Percentiles rank a stretch among this genome's conserved stretches.
phyloP scores from a whole-genome alignment of 179 eudicot genomes.

The Beta lomatogona region DNA sequence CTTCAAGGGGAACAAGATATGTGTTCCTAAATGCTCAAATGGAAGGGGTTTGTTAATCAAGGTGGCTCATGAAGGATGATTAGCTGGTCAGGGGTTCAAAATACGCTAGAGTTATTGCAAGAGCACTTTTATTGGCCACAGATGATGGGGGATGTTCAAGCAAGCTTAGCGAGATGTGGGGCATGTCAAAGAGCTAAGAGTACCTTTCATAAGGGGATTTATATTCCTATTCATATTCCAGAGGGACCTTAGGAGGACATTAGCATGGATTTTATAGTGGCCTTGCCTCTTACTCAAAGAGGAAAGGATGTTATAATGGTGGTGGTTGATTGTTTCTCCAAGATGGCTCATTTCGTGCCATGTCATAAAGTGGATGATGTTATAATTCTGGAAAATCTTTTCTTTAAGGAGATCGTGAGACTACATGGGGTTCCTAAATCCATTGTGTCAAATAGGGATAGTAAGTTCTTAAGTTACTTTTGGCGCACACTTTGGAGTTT shows the following conservation, averaged over 20 bases:
- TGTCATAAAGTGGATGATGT: neutral
- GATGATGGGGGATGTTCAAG: neutral
- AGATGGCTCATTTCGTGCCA: neutral
- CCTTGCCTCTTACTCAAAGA: neutral
- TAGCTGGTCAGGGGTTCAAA: neutral
- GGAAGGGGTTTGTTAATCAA: neutral
- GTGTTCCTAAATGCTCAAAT: neutral
- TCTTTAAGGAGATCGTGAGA: neutral
- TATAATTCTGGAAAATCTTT: neutral
- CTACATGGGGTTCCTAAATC: neutral
- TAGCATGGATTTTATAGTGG: neutral
- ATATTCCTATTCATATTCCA: neutral
- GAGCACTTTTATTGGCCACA: neutral
- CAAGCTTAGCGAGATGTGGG: neutral
- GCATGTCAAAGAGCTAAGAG: neutral
- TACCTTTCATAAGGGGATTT: neutral
- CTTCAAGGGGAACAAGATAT: neutral
- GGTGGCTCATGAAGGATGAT: neutral
- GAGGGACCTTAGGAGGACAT: neutral
- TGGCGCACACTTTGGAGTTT: neutral
- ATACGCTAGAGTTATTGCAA: neutral
- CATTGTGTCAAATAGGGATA: neutral
- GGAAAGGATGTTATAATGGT: neutral
- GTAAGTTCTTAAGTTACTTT: neutral
- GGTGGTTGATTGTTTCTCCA: neutral